A percentile compares a stretch with the other conserved stretches of the same genome.
Evolutionary conservation across 768 basidiomycete genomes (phyloP).

Genomic region (Cystofilobasidium bisporidii): DNA sequence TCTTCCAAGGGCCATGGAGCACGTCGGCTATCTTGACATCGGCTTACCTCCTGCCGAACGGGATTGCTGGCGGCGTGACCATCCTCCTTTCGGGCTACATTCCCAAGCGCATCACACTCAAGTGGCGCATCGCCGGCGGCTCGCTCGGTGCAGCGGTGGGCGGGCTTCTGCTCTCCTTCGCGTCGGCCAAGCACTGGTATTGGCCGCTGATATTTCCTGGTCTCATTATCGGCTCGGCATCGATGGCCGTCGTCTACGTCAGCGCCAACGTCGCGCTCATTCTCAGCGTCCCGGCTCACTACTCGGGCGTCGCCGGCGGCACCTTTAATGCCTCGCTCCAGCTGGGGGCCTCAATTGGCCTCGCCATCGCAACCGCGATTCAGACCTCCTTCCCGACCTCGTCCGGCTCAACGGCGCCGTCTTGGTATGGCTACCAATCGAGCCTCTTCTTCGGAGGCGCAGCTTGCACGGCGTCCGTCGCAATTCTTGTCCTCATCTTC

Average conservation of each 20-base stretch:
- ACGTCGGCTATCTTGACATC: background rate
- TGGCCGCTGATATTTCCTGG: constrained; percentile 13
- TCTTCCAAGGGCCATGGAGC: background rate
- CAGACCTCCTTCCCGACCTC: background rate
- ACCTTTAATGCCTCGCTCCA: background rate
- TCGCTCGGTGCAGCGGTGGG: background rate
- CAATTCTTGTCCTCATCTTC: background rate
- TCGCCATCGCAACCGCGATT: constrained; percentile 5
- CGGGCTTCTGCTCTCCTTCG: constrained; percentile 9
- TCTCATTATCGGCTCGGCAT: background rate
- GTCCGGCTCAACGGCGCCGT: background rate
- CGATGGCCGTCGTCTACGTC: background rate
- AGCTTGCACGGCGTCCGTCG: background rate
- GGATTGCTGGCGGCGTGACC: background rate
- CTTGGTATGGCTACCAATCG: background rate
- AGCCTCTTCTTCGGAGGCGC: background rate
- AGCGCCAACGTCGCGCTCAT: background rate
- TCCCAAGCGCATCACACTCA: background rate
- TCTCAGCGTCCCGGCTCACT: background rate
- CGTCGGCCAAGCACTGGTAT: background rate
- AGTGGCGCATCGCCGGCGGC: background rate
- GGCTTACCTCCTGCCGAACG: background rate
- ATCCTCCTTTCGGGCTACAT: background rate
- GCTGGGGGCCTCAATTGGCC: background rate
- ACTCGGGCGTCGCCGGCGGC: constrained; percentile 9